Conservation (phyloP, 1,284 basidiomycete species). For the Leccinum fuscescens region DNA sequence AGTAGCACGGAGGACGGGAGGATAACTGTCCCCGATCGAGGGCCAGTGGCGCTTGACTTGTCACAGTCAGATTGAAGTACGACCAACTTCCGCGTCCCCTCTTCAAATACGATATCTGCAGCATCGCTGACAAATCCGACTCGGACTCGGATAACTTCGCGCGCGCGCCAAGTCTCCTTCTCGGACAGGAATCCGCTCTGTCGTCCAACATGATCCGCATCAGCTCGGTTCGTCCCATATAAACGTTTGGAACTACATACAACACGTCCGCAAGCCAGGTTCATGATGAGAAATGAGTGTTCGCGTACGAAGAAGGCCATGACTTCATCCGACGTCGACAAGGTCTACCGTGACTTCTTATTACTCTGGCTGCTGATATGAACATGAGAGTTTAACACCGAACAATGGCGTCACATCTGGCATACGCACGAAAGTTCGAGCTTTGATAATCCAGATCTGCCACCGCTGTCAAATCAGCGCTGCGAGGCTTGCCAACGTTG, state of each 20-base stretch:
- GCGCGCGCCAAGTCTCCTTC: neutral
- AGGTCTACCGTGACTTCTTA: slow-evolving; percentile 1
- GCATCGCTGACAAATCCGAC: slow-evolving; percentile 1
- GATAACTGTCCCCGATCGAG: neutral
- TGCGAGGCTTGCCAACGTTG: slow-evolving; percentile 1
- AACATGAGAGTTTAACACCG: slow-evolving; percentile 15
- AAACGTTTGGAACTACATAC: neutral
- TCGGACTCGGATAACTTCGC: neutral
- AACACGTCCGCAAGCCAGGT: neutral
- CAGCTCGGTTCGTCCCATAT: neutral
- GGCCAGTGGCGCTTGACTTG: slow-evolving; percentile 5
- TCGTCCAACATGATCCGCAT: slow-evolving; percentile 1
- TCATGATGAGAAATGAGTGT: neutral
- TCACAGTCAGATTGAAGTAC: slow-evolving; percentile 3
- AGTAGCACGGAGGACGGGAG: no score
- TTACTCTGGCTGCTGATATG: slow-evolving; percentile 17
- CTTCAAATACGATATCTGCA: neutral
- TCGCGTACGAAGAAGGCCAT: slow-evolving; percentile 14
- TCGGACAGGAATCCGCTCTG: neutral
- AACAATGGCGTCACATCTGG: slow-evolving; percentile 14
- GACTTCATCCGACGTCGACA: slow-evolving; percentile 17
- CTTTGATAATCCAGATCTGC: slow-evolving; percentile 11
- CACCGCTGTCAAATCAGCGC: neutral
- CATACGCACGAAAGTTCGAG: neutral
- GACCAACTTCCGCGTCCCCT: neutral